Evolutionary conservation across 140 eudicot species (phyloP).

Genomic region (Stevia rebaudiana): DNA sequence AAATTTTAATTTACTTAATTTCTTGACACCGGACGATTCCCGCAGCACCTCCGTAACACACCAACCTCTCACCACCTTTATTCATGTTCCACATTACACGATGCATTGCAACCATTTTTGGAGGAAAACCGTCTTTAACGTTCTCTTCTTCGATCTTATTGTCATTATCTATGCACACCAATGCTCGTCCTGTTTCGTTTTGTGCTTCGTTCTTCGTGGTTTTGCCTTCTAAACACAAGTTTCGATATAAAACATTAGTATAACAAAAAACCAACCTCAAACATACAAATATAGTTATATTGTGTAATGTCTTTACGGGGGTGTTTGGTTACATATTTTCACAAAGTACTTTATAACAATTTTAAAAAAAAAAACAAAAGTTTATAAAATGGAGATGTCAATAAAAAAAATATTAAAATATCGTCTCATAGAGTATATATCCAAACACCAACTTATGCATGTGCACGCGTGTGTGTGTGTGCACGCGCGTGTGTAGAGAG

Average conservation of each 20-base stretch:
- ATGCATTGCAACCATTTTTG: constrained; percentile 69
- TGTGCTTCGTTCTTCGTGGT: constrained; percentile 24
- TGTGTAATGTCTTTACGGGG: neutral
- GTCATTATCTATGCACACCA: constrained; percentile 25
- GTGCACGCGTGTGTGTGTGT: no score
- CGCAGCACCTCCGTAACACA: constrained; percentile 91
- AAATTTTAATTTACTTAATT: constrained; percentile 13
- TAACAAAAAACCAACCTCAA: constrained; percentile 5
- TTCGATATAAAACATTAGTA: constrained; percentile 33
- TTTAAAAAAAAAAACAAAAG: neutral
- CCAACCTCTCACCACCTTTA: constrained; percentile 79
- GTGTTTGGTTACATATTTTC: neutral
- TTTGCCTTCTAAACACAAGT: constrained; percentile 20
- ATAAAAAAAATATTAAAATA: no score
- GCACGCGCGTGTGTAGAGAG: neutral
- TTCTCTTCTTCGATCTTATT: constrained; percentile 15
- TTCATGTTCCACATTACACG: constrained; percentile 87
- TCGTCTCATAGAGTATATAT: neutral
- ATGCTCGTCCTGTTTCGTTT: constrained; percentile 21
- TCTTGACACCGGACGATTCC: constrained; percentile 79
- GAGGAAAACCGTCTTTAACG: constrained; percentile 41
- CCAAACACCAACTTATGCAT: neutral
- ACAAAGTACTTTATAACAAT: neutral
- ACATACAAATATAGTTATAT: neutral
- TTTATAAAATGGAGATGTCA: no score